Evolutionary conservation across 805 yeast species (phyloP).

Genomic region (Naumovozyma baii): DNA sequence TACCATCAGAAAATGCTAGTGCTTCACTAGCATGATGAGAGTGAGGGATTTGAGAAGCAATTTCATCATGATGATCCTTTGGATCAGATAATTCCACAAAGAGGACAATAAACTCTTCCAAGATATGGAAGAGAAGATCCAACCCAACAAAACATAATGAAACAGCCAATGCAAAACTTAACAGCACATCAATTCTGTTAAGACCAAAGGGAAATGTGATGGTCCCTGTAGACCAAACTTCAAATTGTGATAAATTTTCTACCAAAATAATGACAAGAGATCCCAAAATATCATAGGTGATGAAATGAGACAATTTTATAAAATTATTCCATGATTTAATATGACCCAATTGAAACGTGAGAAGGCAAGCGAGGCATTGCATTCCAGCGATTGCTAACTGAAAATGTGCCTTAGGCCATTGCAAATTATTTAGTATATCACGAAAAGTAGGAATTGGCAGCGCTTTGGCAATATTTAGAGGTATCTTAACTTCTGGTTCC

Average conservation of each 20-base stretch:
- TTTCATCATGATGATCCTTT: constrained; percentile 24
- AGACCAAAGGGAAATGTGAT: constrained; percentile 85
- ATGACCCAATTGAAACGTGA: constrained; percentile 53
- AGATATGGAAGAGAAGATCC: constrained; percentile 76
- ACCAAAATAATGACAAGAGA: constrained; percentile 60
- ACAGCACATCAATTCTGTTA: constrained; percentile 80
- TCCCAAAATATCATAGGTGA: constrained; percentile 79
- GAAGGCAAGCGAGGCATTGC: constrained; percentile 47
- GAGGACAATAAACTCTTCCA: constrained; percentile 56
- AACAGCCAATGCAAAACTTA: constrained; percentile 79
- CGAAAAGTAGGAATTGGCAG: constrained; percentile 37
- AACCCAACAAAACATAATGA: constrained; percentile 85
- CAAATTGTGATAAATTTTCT: constrained; percentile 80
- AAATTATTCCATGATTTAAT: constrained; percentile 48
- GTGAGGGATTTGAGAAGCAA: constrained; percentile 26
- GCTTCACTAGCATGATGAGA: constrained; percentile 19
- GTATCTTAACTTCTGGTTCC: constrained; percentile 72
- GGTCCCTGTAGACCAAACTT: constrained; percentile 79
- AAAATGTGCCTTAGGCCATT: constrained; percentile 42
- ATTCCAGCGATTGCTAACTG: constrained; percentile 49
- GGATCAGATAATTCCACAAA: constrained; percentile 24
- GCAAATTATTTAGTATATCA: constrained; percentile 57
- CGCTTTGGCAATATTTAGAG: constrained; percentile 66
- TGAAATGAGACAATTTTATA: constrained; percentile 73
- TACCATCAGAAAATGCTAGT: constrained; percentile 2